Percentiles rank a stretch among this genome's conserved stretches.
Evolutionary conservation across 345 rosid species (phyloP).

Genomic region (Psidium friedrichsthalianum): DNA sequence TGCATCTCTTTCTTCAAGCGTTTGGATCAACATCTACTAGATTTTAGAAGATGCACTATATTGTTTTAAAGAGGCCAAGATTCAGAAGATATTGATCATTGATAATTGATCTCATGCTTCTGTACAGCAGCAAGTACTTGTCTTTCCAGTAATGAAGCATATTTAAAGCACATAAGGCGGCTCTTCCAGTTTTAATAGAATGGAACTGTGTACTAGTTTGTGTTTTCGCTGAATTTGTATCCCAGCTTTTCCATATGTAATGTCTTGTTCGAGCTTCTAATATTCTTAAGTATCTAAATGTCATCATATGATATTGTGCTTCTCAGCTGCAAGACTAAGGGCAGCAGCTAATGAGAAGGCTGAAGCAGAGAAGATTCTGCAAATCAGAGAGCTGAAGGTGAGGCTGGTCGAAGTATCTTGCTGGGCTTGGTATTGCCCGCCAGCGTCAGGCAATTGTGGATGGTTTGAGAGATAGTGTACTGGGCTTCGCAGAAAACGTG

Average conservation of each 20-base stretch:
- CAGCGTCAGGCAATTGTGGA: slow-evolving; percentile 20
- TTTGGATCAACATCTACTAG: background rate
- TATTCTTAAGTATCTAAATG: background rate
- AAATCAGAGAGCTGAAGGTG: slow-evolving; percentile 20
- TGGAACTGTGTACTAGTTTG: background rate
- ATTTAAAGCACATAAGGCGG: background rate
- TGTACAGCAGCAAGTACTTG: background rate
- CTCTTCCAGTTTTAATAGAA: background rate
- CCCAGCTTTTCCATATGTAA: background rate
- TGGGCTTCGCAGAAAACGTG: slow-evolving; percentile 17
- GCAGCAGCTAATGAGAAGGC: slow-evolving; percentile 17
- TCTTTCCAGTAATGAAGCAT: background rate
- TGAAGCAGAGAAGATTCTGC: slow-evolving; percentile 16
- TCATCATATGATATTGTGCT: background rate
- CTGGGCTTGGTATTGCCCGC: slow-evolving; percentile 18
- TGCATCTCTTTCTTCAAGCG: background rate
- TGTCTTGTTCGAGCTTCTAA: background rate
- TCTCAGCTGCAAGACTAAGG: slow-evolving; percentile 17
- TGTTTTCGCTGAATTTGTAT: background rate
- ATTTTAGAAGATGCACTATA: background rate
- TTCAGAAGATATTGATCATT: background rate
- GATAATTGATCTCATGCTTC: background rate
- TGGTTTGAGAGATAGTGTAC: slow-evolving; percentile 19
- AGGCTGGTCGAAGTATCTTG: slow-evolving; percentile 14
- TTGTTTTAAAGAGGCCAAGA: background rate